Conservation (phyloP, 2,329 filamentous ascomycete species). For the Trichophyton schoenleinii region DNA sequence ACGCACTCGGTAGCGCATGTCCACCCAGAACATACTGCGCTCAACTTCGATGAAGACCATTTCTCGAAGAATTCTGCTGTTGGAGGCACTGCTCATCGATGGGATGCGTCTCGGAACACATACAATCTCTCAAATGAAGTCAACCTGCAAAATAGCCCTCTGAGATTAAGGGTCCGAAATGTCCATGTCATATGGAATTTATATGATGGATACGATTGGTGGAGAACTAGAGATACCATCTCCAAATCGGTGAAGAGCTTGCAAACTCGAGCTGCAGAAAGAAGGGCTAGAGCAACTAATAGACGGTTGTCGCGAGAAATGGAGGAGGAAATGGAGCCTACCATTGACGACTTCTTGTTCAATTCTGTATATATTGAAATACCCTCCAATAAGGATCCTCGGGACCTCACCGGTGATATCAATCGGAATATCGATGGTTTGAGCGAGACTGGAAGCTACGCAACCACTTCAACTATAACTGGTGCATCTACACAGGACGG, state of each 20-base stretch:
- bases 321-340: conserved; percentile 64
- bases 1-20: conserved; percentile 44
- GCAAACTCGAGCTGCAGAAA: conserved; percentile 68
- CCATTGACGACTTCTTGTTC: conserved; percentile 90
- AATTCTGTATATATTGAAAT: conserved; percentile 98
- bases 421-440: conserved; percentile 78
- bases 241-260: conserved; percentile 79
- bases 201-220: conserved; percentile 97
- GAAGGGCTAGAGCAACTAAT: conserved; percentile 47
- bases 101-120: conserved; percentile 65
- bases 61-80: conserved; percentile 53
- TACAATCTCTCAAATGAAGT: conserved; percentile 55
- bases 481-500: conserved; percentile 25
- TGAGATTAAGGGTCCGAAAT: conserved; percentile 68
- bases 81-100: conserved; percentile 59
- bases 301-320: conserved; percentile 44
- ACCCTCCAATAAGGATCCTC: conserved; percentile 70
- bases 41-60: conserved; percentile 66
- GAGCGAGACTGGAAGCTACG: conserved; percentile 82
- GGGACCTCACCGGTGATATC: conserved; percentile 68
- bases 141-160: conserved; percentile 53
- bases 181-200: conserved; percentile 95
- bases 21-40: conserved; percentile 45
- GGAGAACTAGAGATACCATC: conserved; percentile 71
- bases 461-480: conserved; percentile 50